phyloP scores from a whole-genome alignment of 441 rosid genomes.

The Populus hybrid region DNA sequence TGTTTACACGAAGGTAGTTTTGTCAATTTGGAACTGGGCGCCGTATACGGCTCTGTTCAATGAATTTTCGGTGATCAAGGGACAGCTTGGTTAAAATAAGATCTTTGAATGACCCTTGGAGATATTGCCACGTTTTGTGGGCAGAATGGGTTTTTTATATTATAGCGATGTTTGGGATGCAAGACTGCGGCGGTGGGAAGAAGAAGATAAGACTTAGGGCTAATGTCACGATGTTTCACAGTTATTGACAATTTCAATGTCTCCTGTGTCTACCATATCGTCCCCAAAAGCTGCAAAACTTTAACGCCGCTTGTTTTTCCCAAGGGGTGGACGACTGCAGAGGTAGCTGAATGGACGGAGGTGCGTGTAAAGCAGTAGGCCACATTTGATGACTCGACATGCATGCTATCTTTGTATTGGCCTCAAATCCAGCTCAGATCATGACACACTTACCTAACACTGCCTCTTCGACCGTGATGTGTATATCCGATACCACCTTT shows the following conservation, averaged over 20 bases:
- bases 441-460: not conserved
- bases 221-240: not conserved
- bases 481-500: not conserved
- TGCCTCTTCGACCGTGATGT: not conserved
- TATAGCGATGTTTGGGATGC: not conserved
- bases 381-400: not conserved
- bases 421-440: not conserved
- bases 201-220: not conserved
- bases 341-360: not conserved
- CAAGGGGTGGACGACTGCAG: not conserved
- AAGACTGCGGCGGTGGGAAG: not conserved
- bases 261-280: not conserved
- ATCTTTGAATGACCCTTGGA: not conserved
- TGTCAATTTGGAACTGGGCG: slow-evolving; percentile 4
- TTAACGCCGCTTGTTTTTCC: not conserved
- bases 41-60: not conserved
- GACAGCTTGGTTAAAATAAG: slow-evolving; percentile 7
- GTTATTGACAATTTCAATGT: not conserved
- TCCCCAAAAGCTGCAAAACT: not conserved
- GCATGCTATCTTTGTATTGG: not conserved
- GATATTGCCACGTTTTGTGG: not conserved
- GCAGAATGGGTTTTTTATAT: too few relatives aligned
- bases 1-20: not conserved
- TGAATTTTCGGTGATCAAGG: slow-evolving; percentile 5
- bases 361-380: not conserved